phyloP scores from a whole-genome alignment of 768 basidiomycete genomes.

The Calocybe indica region DNA sequence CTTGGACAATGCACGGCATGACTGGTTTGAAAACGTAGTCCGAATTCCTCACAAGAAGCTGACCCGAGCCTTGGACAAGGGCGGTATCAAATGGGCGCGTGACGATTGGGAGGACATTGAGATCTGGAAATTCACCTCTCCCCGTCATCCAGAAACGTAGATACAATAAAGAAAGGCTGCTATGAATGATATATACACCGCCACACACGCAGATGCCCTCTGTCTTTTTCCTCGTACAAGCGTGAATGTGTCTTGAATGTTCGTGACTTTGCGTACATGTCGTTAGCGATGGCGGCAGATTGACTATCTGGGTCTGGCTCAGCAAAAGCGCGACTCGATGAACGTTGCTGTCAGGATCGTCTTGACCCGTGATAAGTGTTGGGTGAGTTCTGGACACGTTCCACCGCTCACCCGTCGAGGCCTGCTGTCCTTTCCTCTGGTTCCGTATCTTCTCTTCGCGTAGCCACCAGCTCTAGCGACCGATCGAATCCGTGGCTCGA shows the following conservation, averaged over 20 bases:
- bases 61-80: constrained; percentile 52
- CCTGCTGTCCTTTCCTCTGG: constrained; percentile 7
- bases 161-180: no score
- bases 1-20: constrained; percentile 45
- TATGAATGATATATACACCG: no score
- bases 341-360: no score
- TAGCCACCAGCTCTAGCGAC: constrained; percentile 48
- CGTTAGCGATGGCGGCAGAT: no score
- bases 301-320: no score
- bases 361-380: no score
- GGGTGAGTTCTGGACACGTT: not conserved
- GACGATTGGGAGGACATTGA: constrained; percentile 81
- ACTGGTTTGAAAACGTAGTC: constrained; percentile 53
- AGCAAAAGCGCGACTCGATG: no score
- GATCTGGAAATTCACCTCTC: constrained; percentile 54
- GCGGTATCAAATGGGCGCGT: constrained; percentile 51
- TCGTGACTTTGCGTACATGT: no score
- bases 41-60: constrained; percentile 58
- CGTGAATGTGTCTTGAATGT: no score
- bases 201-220: no score
- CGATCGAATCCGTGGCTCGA: constrained; percentile 75
- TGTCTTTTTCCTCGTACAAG: no score
- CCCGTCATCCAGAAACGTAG: no score
- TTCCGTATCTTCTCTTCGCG: constrained; percentile 48
- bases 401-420: not conserved